Conservation (phyloP, 805 yeast genomes). For the Peterozyma toletana region DNA sequence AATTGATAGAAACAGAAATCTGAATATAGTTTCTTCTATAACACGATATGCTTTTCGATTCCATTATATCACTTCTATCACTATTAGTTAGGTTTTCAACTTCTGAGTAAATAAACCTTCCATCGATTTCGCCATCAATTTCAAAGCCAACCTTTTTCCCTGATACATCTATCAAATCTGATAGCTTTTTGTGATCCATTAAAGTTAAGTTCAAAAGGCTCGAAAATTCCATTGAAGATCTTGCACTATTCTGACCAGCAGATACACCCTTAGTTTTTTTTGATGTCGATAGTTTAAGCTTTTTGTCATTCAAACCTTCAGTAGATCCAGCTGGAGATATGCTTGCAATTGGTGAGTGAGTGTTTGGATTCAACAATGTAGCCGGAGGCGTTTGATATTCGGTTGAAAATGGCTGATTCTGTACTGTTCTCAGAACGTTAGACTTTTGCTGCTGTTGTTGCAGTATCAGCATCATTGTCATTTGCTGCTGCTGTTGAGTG, state of each 20-base stretch:
- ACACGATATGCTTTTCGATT: constrained; percentile 34
- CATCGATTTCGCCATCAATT: constrained; percentile 32
- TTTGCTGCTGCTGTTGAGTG: too few relatives aligned
- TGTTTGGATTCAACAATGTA: too few relatives aligned
- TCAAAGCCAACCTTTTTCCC: constrained; percentile 19
- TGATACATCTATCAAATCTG: constrained; percentile 21
- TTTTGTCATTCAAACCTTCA: too few relatives aligned
- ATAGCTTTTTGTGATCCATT: neutral
- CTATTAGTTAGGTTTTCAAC: constrained; percentile 25
- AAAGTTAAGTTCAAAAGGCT: constrained; percentile 7
- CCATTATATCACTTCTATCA: too few relatives aligned
- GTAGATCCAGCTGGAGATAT: too few relatives aligned
- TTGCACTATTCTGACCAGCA: neutral
- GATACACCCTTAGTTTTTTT: constrained; percentile 9
- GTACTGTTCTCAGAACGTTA: too few relatives aligned
- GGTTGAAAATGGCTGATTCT: too few relatives aligned
- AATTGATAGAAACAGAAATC: constrained; percentile 14
- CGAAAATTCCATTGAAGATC: constrained; percentile 9
- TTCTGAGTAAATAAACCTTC: constrained; percentile 27
- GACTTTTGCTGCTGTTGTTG: too few relatives aligned
- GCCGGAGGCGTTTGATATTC: too few relatives aligned
- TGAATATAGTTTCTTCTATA: constrained; percentile 37
- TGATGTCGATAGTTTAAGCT: neutral
- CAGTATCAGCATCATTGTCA: too few relatives aligned
- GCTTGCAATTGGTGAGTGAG: too few relatives aligned